Evolutionary conservation across 2,329 filamentous ascomycete species (phyloP), one percentile per base, ranked within the genome.

Genomic region (Hyphodiscus sp.): DNA sequence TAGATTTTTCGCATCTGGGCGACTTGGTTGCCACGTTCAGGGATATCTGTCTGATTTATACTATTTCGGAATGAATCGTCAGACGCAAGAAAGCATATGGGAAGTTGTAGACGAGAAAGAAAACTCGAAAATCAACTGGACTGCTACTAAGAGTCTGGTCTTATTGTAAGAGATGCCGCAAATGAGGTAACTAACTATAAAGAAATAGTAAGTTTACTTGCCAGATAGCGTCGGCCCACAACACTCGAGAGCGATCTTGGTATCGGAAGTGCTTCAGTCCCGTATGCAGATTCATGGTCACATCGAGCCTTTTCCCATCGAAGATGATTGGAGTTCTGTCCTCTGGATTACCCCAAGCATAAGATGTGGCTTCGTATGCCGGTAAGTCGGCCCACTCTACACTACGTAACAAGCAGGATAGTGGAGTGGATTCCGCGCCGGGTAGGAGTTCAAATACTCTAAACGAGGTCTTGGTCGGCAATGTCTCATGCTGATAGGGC

Each of bases 1-100:
- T 64, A 67, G n/a, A 68, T 65, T 20, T 56, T 60, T 42, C 56
- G 60, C 64, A 66, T 67, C 42, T 64, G 58, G 5, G 33, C 45
- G 26, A 68, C 65, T 57, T 66, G 63, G 16, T 53, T 26, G 23
- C 57, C 52, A 46, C 61, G 58, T 55, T 68, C 62, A 47, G 45
- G 52, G 33, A 60, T 53, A 51, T 66, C 56, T 19, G 45, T 44
- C 54, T 67, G 66, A 49, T 67, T 60, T 45, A 63, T 62, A 47
- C 60, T 62, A 43, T 47, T 33, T 33, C 29, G 29, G 13, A 33
- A 33, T 13, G 23, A 42, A 50, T 42, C 43, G 29, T 55, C 33
- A 52, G 53, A 1, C 19, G 23, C 7, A 29, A 50, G 41, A 29
- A 26, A 45, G 41, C n/a, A 20, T 6, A 44, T 44, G 41, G 19